Evolutionary conservation across 2,329 filamentous ascomycete genomes (phyloP).

Genomic region (Aulographum hederae): DNA sequence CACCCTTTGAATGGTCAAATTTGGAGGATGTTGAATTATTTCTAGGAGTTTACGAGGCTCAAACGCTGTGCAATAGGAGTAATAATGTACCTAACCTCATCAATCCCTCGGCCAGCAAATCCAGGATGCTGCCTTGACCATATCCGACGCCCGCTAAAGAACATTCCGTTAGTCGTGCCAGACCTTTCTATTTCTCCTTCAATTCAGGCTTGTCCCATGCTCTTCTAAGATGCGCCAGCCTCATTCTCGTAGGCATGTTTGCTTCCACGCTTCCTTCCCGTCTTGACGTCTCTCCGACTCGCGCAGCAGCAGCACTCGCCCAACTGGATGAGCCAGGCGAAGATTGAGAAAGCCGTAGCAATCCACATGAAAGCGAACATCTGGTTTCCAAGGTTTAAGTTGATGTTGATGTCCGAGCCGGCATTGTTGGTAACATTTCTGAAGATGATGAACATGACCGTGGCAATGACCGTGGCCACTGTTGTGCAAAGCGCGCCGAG

Average conservation of each 20-base stretch:
- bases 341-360: constrained; percentile 43
- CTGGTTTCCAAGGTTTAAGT: constrained; percentile 45
- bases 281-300: constrained; percentile 33
- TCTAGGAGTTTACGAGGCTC: too few relatives aligned
- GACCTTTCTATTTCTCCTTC: too few relatives aligned
- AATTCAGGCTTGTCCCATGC: too few relatives aligned
- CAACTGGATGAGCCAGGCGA: constrained; percentile 54
- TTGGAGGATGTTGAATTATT: too few relatives aligned
- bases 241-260: constrained; percentile 10
- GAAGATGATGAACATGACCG: constrained; percentile 70
- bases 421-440: constrained; percentile 53
- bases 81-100: too few relatives aligned
- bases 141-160: too few relatives aligned
- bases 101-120: too few relatives aligned
- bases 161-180: too few relatives aligned
- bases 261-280: constrained; percentile 25
- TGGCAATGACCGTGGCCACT: constrained; percentile 56
- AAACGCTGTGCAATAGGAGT: too few relatives aligned
- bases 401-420: constrained; percentile 55
- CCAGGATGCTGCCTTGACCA: too few relatives aligned
- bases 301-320: constrained; percentile 64
- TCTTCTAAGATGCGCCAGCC: too few relatives aligned
- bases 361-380: constrained; percentile 91
- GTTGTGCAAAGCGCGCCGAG: constrained; percentile 48
- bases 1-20: too few relatives aligned